Evolutionary conservation across 306 rosid species (phyloP).

Genomic region (Pterocarpus macrocarpus): DNA sequence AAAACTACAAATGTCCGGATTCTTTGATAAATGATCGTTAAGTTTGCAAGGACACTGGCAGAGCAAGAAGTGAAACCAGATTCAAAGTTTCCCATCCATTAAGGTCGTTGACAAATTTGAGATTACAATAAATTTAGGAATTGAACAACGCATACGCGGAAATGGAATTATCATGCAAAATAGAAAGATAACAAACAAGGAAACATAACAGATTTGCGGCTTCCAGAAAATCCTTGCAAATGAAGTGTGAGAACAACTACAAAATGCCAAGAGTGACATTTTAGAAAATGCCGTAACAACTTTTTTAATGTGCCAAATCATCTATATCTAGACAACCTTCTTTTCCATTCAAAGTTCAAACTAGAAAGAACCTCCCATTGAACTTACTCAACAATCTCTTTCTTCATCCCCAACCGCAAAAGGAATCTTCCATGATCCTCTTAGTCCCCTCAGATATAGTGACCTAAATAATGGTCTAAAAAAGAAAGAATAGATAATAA

Average conservation of each 20-base stretch:
- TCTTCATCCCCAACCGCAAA: constrained; percentile 4
- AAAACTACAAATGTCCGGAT: too few species aligned
- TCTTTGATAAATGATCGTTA: too few species aligned
- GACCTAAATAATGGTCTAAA: neutral
- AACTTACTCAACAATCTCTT: neutral
- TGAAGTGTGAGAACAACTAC: neutral
- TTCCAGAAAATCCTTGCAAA: neutral
- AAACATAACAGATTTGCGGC: neutral
- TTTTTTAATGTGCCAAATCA: constrained; percentile 23
- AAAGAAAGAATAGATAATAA: neutral
- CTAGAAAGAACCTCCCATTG: constrained; percentile 2
- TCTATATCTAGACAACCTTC: constrained; percentile 32
- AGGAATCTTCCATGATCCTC: neutral
- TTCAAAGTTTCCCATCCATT: neutral
- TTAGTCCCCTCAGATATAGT: neutral
- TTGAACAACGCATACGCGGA: neutral
- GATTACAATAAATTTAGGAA: neutral
- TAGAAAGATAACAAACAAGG: neutral
- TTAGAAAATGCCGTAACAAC: constrained; percentile 33
- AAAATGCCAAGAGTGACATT: constrained; percentile 21
- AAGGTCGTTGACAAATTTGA: neutral
- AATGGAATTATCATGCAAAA: neutral
- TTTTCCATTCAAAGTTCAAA: neutral
- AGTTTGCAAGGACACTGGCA: too few species aligned
- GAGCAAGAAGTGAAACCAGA: neutral